Percentiles rank a stretch among this genome's conserved stretches.
phyloP scores from a whole-genome alignment of 106 monocot genomes.

The Vanilla planifolia region DNA sequence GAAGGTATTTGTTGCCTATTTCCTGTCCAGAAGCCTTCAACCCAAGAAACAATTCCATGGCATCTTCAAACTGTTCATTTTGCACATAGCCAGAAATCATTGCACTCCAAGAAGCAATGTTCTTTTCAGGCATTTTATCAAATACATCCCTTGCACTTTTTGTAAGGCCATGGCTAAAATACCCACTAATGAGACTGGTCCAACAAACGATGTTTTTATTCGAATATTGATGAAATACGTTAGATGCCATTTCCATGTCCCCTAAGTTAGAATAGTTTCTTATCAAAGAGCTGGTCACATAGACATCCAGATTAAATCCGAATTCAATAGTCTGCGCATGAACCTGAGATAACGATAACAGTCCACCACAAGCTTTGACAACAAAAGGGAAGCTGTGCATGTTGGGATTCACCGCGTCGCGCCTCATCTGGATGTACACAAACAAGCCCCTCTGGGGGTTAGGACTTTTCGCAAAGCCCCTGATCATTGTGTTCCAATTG shows the following conservation, averaged over 20 bases:
- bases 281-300: slow-evolving; percentile 27
- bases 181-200: slow-evolving; percentile 39
- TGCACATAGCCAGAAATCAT: slow-evolving; percentile 36
- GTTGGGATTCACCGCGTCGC: slow-evolving; percentile 16
- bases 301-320: slow-evolving; percentile 16
- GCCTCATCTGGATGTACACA: slow-evolving; percentile 20
- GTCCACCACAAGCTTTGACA: slow-evolving; percentile 20
- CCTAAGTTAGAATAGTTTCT: slow-evolving; percentile 18
- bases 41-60: slow-evolving; percentile 16
- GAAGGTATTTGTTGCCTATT: slow-evolving; percentile 11
- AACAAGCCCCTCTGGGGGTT: slow-evolving; percentile 6
- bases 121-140: slow-evolving; percentile 31
- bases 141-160: slow-evolving; percentile 18
- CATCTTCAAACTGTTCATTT: slow-evolving; percentile 9
- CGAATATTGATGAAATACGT: slow-evolving; percentile 30
- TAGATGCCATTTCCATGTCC: slow-evolving; percentile 15
- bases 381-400: slow-evolving; percentile 36
- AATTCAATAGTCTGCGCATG: slow-evolving; percentile 23
- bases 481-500: slow-evolving; percentile 36
- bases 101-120: slow-evolving; percentile 34
- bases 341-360: slow-evolving; percentile 13
- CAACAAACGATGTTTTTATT: slow-evolving; percentile 25
- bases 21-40: slow-evolving; percentile 6
- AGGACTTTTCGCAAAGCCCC: slow-evolving; percentile 11
- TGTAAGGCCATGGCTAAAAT: slow-evolving; percentile 2